Base-by-base conservation (phyloP, 2,329 filamentous ascomycete species). In the Cladophialophora exuberans region DNA sequence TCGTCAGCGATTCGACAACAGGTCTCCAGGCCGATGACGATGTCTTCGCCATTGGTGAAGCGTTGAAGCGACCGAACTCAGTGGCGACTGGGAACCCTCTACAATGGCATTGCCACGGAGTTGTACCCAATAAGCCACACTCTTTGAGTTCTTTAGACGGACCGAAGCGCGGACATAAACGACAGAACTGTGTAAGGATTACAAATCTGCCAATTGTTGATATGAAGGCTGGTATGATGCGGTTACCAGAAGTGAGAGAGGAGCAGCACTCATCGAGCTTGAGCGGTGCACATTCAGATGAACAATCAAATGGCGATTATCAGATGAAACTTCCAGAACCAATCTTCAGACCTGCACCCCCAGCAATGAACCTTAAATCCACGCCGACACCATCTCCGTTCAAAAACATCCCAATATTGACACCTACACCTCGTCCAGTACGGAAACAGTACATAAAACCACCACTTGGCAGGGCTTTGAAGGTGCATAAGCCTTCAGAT, bases 101-200 rank as follows among this genome's bases (percentile, higher is more conserved):
- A 15, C 38, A 55, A 20, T 60, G 60, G 60, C 52, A 62, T 25
- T 45, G 52, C 23, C 41, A 53, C 31, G 35, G 45, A 13, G 41
- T 38, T 13, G 39, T 56, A 20, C 46, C 44, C 10, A 30, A 30
- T 7, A 56, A 55, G n/a, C 41, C 55, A 25, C 42, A 55, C 10
- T 61, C 50, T 17, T n/a, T 50, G 13, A 49, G 45, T n/a, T 54
- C 51, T 39, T 36, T 48, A 20, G 54, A 57, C 23, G 51, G 50
- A 39, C 36, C 47, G 17, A 56, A 28, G 9, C 72, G 71, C 49
- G 70, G 72, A 10, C 73, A 77, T 54, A 66, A 67, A 44, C 69
- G 73, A 31, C 72, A 76, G 33, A 75, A 75, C 42, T 75, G 72
- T 49, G 70, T 76, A 2, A 70, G 73, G 17, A 73, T 76, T 11